phyloP scores from a whole-genome alignment of 306 rosid species.

The Amphicarpaea edgeworthii region DNA sequence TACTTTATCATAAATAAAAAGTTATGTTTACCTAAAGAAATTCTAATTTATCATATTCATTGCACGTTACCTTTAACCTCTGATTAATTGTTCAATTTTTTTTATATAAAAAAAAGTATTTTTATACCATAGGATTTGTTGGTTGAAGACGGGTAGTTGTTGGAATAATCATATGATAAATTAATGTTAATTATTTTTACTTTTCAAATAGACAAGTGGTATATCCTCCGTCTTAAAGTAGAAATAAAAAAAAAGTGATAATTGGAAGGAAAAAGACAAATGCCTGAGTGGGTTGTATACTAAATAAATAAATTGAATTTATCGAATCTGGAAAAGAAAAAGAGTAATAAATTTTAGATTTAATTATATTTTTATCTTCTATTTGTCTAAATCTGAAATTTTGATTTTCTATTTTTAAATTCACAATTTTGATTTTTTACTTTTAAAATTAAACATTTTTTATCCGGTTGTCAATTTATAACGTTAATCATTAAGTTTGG shows the following conservation, averaged over 20 bases:
- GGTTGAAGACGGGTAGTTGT: not conserved
- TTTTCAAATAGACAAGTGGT: slow-evolving; percentile 6
- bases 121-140: not conserved
- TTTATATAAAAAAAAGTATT: not conserved
- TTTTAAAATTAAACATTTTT: too few species aligned
- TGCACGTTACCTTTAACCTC: too few species aligned
- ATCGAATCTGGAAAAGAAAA: not conserved
- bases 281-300: not conserved
- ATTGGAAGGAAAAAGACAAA: slow-evolving; percentile 10
- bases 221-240: not conserved
- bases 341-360: slow-evolving; percentile 6
- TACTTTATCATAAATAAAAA: too few species aligned
- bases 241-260: slow-evolving; percentile 2
- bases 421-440: too few species aligned
- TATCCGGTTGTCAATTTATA: too few species aligned
- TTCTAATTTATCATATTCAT: too few species aligned
- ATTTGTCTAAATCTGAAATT: too few species aligned
- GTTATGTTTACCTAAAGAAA: too few species aligned
- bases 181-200: slow-evolving; percentile 1
- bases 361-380: too few species aligned
- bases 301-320: not conserved
- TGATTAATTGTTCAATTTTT: too few species aligned
- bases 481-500: too few species aligned
- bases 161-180: slow-evolving; percentile 31
- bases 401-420: too few species aligned